Conservation (phyloP, 495 filamentous ascomycete genomes). For the Penicilliopsis zonata region DNA sequence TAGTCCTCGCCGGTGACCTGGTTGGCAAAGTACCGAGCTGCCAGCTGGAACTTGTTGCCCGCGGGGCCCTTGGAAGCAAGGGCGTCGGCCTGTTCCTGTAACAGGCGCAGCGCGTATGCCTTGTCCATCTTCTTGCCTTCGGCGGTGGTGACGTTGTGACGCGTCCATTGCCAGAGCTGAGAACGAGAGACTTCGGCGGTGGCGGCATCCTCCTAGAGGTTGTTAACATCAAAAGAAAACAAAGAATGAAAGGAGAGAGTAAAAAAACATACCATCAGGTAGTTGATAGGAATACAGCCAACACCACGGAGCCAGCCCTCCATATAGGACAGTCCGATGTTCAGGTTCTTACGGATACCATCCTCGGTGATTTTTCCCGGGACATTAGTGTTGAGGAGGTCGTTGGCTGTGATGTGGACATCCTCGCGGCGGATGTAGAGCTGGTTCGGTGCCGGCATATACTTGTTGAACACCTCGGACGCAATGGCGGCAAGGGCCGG, state of each 20-base stretch:
- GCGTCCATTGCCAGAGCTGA: conserved; percentile 94
- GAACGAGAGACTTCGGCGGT: conserved; percentile 89
- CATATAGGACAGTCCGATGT: conserved; percentile 96
- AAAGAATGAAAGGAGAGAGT: not conserved
- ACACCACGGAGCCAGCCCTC: conserved; percentile 94
- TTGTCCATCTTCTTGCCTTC: conserved; percentile 94
- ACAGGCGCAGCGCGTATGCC: conserved; percentile 71
- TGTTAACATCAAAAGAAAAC: conserved; percentile 8
- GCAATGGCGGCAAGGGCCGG: conserved; percentile 86
- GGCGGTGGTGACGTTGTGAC: conserved; percentile 70
- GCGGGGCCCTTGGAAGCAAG: conserved; percentile 64
- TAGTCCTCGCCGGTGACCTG: conserved; percentile 97
- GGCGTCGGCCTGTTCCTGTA: conserved; percentile 74
- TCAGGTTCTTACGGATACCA: conserved; percentile 95
- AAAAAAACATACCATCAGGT: conserved; percentile 58
- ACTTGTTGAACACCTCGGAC: conserved; percentile 88
- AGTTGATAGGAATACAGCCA: conserved; percentile 97
- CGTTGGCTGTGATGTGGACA: conserved; percentile 72
- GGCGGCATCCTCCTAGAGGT: conserved; percentile 72
- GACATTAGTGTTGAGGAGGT: conserved; percentile 97
- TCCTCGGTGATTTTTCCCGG: conserved; percentile 89
- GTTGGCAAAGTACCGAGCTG: conserved; percentile 79
- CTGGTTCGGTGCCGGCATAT: conserved; percentile 99
- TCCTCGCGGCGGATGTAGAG: conserved; percentile 85
- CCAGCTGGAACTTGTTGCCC: conserved; percentile 86